phyloP scores from a whole-genome alignment of 352 stramenopile genomes.

The Globisporangium cederbergense region DNA sequence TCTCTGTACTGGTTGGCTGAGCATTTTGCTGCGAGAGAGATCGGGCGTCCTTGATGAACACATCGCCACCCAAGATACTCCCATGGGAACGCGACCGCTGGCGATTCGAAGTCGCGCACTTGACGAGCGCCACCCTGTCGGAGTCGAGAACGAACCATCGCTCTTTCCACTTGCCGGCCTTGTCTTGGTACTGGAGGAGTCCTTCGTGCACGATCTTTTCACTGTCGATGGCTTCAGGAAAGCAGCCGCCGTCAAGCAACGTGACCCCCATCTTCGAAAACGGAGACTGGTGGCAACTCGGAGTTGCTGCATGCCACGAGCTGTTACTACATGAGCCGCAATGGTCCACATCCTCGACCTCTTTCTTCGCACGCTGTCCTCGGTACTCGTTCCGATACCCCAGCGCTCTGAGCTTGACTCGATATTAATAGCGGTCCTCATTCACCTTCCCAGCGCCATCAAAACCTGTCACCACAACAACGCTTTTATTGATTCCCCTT shows the following conservation, averaged over 20 bases:
- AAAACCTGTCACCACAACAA: background rate
- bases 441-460: background rate
- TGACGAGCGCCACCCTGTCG: constrained; percentile 36
- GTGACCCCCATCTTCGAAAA: constrained; percentile 13
- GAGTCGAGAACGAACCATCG: constrained; percentile 67
- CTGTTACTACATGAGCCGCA: too few relatives aligned
- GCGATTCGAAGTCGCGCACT: constrained; percentile 34
- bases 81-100: constrained; percentile 27
- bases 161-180: constrained; percentile 49
- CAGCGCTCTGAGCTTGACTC: background rate
- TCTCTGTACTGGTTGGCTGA: background rate
- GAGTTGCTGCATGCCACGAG: background rate
- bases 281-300: background rate
- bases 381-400: background rate
- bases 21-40: constrained; percentile 19
- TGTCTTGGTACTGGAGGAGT: constrained; percentile 47
- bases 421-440: background rate
- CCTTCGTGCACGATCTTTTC: constrained; percentile 38
- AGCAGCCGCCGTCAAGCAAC: constrained; percentile 22
- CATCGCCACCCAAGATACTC: constrained; percentile 32
- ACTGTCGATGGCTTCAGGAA: constrained; percentile 10
- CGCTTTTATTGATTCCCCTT: background rate
- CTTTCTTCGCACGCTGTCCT: background rate
- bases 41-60: constrained; percentile 27
- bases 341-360: background rate